These are phyloP conservation scores for Trichocladium uniseriatum DNA, from an alignment of 495 filamentous ascomycete genomes.

Conservation along the genomic window DNA sequence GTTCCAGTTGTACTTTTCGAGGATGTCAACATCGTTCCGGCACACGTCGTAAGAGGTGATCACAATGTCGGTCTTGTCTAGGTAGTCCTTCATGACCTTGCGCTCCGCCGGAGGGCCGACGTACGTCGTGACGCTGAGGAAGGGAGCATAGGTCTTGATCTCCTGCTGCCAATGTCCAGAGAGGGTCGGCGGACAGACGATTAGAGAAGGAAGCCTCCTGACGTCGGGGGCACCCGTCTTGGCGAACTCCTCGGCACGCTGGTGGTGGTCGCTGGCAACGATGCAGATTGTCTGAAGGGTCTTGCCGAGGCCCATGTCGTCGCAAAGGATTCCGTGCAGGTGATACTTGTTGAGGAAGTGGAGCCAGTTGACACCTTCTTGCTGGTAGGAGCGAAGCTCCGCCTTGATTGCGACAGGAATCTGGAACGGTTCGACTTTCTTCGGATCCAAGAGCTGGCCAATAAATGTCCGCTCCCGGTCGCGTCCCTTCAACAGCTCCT, in stretches of 20 bases:
- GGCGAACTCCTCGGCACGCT: constrained; percentile 80
- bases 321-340: constrained; percentile 94
- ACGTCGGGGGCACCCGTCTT: constrained; percentile 68
- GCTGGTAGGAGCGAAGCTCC: constrained; percentile 88
- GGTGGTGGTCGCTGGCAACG: constrained; percentile 91
- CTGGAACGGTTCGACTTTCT: constrained; percentile 88
- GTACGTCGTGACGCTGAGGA: constrained; percentile 79
- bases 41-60: constrained; percentile 98
- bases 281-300: constrained; percentile 96
- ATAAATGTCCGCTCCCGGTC: constrained; percentile 95
- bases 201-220: constrained; percentile 77
- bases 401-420: constrained; percentile 97
- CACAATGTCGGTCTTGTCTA: constrained; percentile 76
- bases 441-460: constrained; percentile 85
- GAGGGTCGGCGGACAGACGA: constrained; percentile 93
- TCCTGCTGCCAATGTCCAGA: constrained; percentile 99
- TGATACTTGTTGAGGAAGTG: constrained; percentile 97
- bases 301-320: constrained; percentile 98
- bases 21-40: constrained; percentile 78
- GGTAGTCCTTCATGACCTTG: constrained; percentile 51
- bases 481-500: constrained; percentile 76
- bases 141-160: constrained; percentile 87
- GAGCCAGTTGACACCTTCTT: constrained; percentile 98
- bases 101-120: constrained; percentile 81
- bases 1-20: constrained; percentile 85